These are phyloP conservation scores for Cercis canadensis DNA, from an alignment of 306 rosid genomes.

Conservation along the genomic window DNA sequence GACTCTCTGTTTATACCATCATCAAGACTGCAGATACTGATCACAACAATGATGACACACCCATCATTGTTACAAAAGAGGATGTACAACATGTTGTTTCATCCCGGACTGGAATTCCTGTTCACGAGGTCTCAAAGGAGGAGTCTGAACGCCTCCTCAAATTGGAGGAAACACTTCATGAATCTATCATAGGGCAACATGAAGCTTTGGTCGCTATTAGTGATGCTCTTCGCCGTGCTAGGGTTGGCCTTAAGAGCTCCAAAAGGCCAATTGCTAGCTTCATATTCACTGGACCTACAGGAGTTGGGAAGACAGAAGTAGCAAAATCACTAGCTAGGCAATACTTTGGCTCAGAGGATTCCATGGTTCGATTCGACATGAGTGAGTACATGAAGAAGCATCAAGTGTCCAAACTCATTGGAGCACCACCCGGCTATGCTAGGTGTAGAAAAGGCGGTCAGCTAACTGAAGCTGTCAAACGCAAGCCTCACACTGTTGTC, in stretches of 20 bases:
- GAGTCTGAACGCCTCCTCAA: conserved; percentile 17
- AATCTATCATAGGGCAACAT: conserved; percentile 29
- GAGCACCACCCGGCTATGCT: conserved; percentile 68
- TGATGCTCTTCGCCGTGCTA: conserved; percentile 20
- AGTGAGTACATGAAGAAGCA: conserved; percentile 69
- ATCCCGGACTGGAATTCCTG: conserved; percentile 65
- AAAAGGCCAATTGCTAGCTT: conserved; percentile 41
- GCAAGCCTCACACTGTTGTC: conserved; percentile 67
- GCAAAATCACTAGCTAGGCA: conserved; percentile 57
- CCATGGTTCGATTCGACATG: conserved; percentile 75
- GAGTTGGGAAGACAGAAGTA: conserved; percentile 24
- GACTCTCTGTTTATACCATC: too few relatives aligned
- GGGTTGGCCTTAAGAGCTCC: conserved; percentile 35
- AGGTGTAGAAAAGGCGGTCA: conserved; percentile 47
- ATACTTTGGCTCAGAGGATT: conserved; percentile 73
- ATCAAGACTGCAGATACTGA: too few relatives aligned
- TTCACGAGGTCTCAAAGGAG: conserved; percentile 37
- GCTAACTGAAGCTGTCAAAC: conserved; percentile 69
- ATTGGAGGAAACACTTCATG: conserved; percentile 36
- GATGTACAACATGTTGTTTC: conserved; percentile 56
- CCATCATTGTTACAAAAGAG: too few relatives aligned
- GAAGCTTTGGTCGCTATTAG: conserved; percentile 30
- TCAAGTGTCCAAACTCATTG: conserved; percentile 66
- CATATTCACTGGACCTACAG: conserved; percentile 31
- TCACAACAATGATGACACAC: too few relatives aligned